Base-by-base conservation (phyloP, 345 rosid genomes). In the Citrus reticulata region DNA sequence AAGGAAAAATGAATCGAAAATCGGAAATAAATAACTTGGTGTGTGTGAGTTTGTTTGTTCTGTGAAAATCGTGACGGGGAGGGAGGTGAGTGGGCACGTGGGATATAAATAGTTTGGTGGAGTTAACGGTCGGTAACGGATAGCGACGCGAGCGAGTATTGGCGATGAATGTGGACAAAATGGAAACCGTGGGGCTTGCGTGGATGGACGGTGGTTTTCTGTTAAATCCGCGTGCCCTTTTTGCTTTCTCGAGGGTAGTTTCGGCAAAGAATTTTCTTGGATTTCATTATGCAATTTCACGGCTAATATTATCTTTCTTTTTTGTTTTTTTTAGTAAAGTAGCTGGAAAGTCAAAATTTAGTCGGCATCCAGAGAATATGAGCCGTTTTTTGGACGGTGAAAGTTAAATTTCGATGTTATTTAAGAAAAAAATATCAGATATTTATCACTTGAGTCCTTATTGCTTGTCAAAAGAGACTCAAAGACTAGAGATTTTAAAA, bases 161-260 rank as follows among this genome's bases (percentile, higher is more conserved):
- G 46, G 57, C 42, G 46, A 25, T 24, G 39, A 19, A 19, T 74
- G 30, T 27, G 7, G 22, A 59, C 51, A 9, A 30, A 64, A 46
- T 46, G 51, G 68, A 20, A 80, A 72, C 86, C 87, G 86, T 68
- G 86, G 88, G 76, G 37, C 64, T 74, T 61, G 39, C 87, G 85
- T 70, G 84, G 82, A 4, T 70, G 85, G 82, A 2, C 10, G 25
- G 3, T 76, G 61, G 70, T 34, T 69, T 79, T 69, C 37, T 5
- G 64, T 59, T 79, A 46, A 64, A 24, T 70, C 68, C 70, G 77
- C 74, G 84, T 68, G 22, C 2, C 2, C 58, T 11, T 13, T 11
- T 46, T 46, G 1, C 17, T 2, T 46, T 13, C 51, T 4, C 20
- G 19, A 54, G 58, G 57, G 58, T 54, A 5, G 2, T 54, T 54